These are phyloP conservation scores for Proliferodiscus dingleyae DNA, from an alignment of 2,329 filamentous ascomycete genomes.

Conservation along the genomic window DNA sequence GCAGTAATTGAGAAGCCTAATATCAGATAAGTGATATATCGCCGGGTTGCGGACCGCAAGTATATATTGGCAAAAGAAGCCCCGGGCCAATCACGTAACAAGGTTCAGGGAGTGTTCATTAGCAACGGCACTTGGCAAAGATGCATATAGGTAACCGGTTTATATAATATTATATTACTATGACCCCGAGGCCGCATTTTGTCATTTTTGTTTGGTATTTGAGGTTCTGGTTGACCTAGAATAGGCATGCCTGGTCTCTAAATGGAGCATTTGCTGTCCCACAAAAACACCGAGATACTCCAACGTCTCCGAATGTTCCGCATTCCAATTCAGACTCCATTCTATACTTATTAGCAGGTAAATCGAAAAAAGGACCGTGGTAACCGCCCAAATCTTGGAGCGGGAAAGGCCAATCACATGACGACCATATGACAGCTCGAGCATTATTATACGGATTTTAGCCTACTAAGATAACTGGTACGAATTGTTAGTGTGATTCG, in stretches of 20 bases:
- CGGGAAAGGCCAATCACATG: too few relatives aligned
- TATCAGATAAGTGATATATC: conserved; percentile 2
- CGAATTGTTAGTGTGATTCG: too few relatives aligned
- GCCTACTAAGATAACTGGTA: too few relatives aligned
- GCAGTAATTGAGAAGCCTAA: conserved; percentile 10
- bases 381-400: too few relatives aligned
- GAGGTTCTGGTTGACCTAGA: not conserved
- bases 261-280: not conserved
- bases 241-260: not conserved
- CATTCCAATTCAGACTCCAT: too few relatives aligned
- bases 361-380: too few relatives aligned
- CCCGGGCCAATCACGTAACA: not conserved
- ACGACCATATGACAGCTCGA: too few relatives aligned
- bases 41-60: conserved; percentile 3
- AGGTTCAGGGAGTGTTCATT: not conserved
- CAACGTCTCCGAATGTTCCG: too few relatives aligned
- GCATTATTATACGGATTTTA: too few relatives aligned
- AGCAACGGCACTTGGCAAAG: not conserved
- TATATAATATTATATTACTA: not conserved
- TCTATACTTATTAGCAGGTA: too few relatives aligned
- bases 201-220: not conserved
- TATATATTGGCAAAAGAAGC: conserved; percentile 11
- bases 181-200: not conserved
- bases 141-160: not conserved
- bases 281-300: too few relatives aligned